Evolutionary conservation across 768 basidiomycete genomes (phyloP), one percentile per base, ranked within the genome.

Genomic region (Pleurotus giganteus): DNA sequence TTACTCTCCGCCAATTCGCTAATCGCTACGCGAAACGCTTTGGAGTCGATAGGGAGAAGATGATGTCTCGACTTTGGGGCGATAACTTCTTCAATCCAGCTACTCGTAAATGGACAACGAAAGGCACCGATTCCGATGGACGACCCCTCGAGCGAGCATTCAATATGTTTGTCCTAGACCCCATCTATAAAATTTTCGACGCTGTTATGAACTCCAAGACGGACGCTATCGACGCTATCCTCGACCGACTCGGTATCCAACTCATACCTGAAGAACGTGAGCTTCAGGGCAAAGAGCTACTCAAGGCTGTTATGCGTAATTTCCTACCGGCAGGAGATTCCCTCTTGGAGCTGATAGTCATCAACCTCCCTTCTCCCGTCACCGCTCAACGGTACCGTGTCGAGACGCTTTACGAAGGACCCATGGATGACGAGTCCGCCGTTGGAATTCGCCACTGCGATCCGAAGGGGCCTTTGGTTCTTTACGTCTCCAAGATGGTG

Each of bases 401-500:
- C 54, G 94, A 98, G 82, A 98, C 97, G 62, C 88, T 99, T 59
- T 98, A 99, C 74, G 97, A 99, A 71, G 97, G 97, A 70, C 97
- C 97, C 65, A 94, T 98, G 94, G 97, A 99, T 75, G 97, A 99
- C 69, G 97, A 99, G 75, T 97, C 93, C 57, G 97, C 97, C 63
- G 92, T 98, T 63, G 92, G 86, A 77, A 95, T 99, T 79, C 88
- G 97, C 50, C 95, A 98, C 71, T 99, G 97, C 71, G 92, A 98
- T 76, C 89, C 97, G 71, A 88, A 86, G 42, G 97, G 87, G 49
- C 97, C 97, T 61, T 89, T 99, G 59, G 94, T 98, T 68, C 84
- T 96, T 60, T 99, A 99, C 76, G 81, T 99, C 76, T 98, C 97
- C 63, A 98, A 98, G 86, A 98, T 99, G 97, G 97, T 98, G 65